These are phyloP conservation scores for Coemansia sp. DNA, from an alignment of 192 early-diverging fungal genomes.

Conservation along the genomic window DNA sequence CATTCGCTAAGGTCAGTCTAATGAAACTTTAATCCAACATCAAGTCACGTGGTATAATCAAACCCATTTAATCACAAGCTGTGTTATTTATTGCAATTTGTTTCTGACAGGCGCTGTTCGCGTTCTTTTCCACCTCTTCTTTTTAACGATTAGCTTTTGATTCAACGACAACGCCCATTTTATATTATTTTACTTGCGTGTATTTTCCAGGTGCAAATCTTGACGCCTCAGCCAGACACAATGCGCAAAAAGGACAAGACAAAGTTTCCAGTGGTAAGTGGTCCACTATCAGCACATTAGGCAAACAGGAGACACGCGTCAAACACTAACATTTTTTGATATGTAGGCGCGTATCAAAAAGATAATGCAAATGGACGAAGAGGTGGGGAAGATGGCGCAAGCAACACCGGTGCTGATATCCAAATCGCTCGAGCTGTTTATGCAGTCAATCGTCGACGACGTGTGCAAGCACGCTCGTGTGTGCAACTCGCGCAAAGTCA, in stretches of 20 bases:
- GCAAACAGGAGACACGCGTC: not conserved
- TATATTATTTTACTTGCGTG: not conserved
- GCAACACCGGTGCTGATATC: conserved; percentile 95
- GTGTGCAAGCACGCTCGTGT: conserved; percentile 77
- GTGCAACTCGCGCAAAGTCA: conserved; percentile 79
- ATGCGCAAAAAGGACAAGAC: conserved; percentile 93
- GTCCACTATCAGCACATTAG: not conserved
- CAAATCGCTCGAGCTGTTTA: conserved; percentile 86
- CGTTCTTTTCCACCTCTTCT: conserved; percentile 4
- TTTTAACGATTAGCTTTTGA: not conserved
- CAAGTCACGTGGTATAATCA: not conserved
- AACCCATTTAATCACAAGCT: not conserved
- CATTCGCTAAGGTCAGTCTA: too few relatives aligned
- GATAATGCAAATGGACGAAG: conserved; percentile 99
- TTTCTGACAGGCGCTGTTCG: conserved; percentile 1
- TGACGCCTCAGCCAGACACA: not conserved
- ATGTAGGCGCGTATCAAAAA: conserved; percentile 97
- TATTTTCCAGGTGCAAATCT: not conserved
- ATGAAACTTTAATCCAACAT: not conserved
- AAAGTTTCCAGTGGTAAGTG: conserved; percentile 87
- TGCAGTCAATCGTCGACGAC: conserved; percentile 89
- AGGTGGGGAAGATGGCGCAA: conserved; percentile 97
- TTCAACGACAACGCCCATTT: not conserved
- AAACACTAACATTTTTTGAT: not conserved
- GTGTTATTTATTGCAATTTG: not conserved